These are phyloP conservation scores for Eleusine indica DNA, from an alignment of 176 grass and related monocot genomes.

Conservation along the genomic window DNA sequence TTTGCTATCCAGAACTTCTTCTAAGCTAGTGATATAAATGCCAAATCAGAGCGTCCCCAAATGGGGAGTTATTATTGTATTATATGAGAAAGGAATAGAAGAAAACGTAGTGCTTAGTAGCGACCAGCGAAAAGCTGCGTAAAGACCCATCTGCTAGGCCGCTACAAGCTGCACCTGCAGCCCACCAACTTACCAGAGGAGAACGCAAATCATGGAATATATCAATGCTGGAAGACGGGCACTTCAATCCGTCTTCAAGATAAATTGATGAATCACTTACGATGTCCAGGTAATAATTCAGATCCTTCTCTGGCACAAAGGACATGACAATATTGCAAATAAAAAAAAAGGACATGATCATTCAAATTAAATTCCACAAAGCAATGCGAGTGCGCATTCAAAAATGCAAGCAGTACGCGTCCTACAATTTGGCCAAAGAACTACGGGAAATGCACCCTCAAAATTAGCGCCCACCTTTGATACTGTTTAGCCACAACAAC, in stretches of 20 bases:
- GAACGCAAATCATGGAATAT: neutral
- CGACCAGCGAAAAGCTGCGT: no score
- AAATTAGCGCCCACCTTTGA: neutral
- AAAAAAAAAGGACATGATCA: slow-evolving; percentile 7
- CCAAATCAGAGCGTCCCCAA: no score
- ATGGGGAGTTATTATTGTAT: no score
- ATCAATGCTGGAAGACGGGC: neutral
- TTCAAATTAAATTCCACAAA: neutral
- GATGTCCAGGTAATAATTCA: neutral
- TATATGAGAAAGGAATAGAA: no score
- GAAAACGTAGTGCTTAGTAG: no score
- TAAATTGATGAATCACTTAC: neutral
- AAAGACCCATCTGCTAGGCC: no score
- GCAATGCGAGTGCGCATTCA: neutral
- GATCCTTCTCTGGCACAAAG: neutral
- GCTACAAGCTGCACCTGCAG: neutral
- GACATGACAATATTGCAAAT: neutral
- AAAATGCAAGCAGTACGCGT: slow-evolving; percentile 9
- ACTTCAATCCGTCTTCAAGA: no score
- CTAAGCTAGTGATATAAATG: no score
- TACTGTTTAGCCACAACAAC: neutral
- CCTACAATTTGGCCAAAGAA: neutral
- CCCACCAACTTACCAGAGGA: neutral
- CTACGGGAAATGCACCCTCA: neutral
- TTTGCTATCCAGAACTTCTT: no score